Percentiles rank a stretch among this genome's conserved stretches.
Conservation (phyloP, 495 filamentous ascomycete genomes). For the Podospora sp. region DNA sequence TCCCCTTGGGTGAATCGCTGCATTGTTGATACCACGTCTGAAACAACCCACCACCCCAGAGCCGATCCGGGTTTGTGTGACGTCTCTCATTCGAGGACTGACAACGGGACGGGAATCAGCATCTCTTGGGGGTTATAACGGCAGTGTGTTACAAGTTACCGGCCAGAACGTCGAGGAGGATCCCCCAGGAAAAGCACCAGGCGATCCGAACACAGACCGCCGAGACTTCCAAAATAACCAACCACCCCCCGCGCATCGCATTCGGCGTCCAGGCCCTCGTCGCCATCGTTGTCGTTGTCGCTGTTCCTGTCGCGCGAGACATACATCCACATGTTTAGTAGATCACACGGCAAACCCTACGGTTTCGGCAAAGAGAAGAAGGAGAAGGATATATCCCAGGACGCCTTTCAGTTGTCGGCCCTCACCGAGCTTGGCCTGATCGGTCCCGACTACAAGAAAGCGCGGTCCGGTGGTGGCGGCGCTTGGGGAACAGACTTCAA, state of each 20-base stretch:
- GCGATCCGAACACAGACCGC: constrained; percentile 18
- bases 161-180: constrained; percentile 31
- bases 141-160: constrained; percentile 24
- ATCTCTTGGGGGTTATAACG: constrained; percentile 8
- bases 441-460: constrained; percentile 39
- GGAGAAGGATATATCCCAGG: constrained; percentile 28
- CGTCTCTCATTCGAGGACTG: constrained; percentile 20
- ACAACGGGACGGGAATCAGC: constrained; percentile 25
- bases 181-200: constrained; percentile 26
- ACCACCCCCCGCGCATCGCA: constrained; percentile 16
- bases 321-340: constrained; percentile 51
- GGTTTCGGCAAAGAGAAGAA: constrained; percentile 43
- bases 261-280: neutral
- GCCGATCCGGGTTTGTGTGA: constrained; percentile 27
- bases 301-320: constrained; percentile 18
- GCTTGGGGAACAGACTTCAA: constrained; percentile 40
- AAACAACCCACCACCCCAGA: constrained; percentile 35
- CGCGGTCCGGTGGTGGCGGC: constrained; percentile 40
- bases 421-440: constrained; percentile 44
- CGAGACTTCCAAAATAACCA: constrained; percentile 21
- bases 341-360: constrained; percentile 46
- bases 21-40: constrained; percentile 45
- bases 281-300: constrained; percentile 17
- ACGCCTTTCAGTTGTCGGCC: constrained; percentile 40
- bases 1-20: constrained; percentile 24